Percentiles rank a stretch among this genome's conserved stretches.
These are phyloP conservation scores for Leptodontidium sp. DNA, from an alignment of 2,329 filamentous ascomycete species.

Conservation along the genomic window DNA sequence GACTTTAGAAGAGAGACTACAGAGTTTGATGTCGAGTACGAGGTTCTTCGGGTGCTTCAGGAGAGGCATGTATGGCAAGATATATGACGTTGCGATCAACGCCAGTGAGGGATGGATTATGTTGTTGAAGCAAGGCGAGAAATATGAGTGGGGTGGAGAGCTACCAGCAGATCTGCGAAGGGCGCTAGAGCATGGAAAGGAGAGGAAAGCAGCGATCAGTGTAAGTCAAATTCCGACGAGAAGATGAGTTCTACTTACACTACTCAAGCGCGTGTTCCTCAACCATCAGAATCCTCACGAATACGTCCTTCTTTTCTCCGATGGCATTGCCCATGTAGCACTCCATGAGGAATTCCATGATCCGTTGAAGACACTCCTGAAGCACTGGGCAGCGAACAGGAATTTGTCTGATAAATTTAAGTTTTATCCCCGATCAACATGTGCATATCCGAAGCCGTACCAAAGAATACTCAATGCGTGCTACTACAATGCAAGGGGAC, in stretches of 20 bases:
- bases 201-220: slow-evolving; percentile 1
- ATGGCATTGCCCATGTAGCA: not conserved
- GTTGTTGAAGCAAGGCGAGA: not conserved
- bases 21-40: not conserved
- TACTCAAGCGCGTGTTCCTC: not conserved
- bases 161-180: not conserved
- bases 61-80: not conserved
- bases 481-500: slow-evolving; percentile 18
- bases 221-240: not conserved
- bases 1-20: slow-evolving; percentile 1
- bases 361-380: slow-evolving; percentile 2
- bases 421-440: not conserved
- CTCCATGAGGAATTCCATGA: slow-evolving; percentile 14
- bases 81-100: slow-evolving; percentile 14
- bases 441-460: not conserved
- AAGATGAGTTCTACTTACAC: not conserved
- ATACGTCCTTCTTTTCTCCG: slow-evolving; percentile 20
- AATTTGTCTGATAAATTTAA: not conserved
- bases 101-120: slow-evolving; percentile 11
- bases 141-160: slow-evolving; percentile 10
- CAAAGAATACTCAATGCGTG: slow-evolving; percentile 14
- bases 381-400: not conserved
- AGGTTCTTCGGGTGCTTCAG: not conserved
- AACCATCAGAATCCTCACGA: slow-evolving; percentile 18
- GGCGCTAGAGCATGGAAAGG: not conserved